Evolutionary conservation across 495 filamentous ascomycete species (phyloP).

Genomic region (Aspergillus bridgeri): DNA sequence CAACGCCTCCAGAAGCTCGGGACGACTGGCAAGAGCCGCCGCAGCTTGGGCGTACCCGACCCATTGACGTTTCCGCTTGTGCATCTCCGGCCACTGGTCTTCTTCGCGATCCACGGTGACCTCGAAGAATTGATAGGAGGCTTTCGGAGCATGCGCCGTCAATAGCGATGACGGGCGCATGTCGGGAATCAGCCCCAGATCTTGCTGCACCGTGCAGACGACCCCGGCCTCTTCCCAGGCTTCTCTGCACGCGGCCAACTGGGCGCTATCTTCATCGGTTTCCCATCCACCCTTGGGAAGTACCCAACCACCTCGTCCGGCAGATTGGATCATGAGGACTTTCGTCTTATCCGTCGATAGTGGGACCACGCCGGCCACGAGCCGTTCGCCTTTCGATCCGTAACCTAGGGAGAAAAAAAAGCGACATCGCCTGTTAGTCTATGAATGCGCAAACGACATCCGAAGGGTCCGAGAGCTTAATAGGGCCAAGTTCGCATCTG

Average conservation of each 20-base stretch:
- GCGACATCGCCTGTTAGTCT: conserved; percentile 11
- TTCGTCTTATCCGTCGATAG: conserved; percentile 67
- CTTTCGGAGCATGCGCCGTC: conserved; percentile 65
- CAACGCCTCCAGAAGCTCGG: conserved; percentile 84
- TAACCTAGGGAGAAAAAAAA: conserved; percentile 72
- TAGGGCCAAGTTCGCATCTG: not conserved
- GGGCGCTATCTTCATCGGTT: conserved; percentile 72
- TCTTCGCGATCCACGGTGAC: conserved; percentile 79
- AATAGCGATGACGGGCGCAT: conserved; percentile 55
- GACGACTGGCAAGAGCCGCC: conserved; percentile 68
- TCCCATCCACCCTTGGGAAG: conserved; percentile 98
- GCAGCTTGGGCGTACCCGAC: conserved; percentile 79
- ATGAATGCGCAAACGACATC: not conserved
- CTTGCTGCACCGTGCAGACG: conserved; percentile 70
- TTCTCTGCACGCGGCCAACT: conserved; percentile 72
- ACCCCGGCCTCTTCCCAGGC: conserved; percentile 99
- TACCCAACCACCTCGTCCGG: conserved; percentile 85
- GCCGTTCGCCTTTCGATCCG: conserved; percentile 83
- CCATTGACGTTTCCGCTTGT: conserved; percentile 88
- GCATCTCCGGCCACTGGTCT: conserved; percentile 85
- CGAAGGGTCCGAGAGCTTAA: not conserved
- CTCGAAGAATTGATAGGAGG: conserved; percentile 86
- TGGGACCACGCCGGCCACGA: conserved; percentile 94
- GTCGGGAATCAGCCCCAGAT: conserved; percentile 84
- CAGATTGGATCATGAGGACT: conserved; percentile 92